These are phyloP conservation scores for Aspergillus calidoustus DNA, from an alignment of 2,329 filamentous ascomycete species.

Conservation along the genomic window DNA sequence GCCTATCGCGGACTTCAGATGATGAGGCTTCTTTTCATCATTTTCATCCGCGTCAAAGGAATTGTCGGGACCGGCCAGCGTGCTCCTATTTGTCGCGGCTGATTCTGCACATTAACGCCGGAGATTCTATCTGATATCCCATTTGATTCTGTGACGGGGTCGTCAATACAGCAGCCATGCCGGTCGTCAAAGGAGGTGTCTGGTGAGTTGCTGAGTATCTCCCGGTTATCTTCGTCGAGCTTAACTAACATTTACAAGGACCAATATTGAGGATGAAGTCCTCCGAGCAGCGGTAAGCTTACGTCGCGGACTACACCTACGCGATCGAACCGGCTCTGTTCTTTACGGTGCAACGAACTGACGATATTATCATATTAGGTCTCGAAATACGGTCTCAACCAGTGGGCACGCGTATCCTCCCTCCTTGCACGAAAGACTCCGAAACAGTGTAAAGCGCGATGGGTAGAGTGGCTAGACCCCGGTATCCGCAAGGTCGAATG, in stretches of 20 bases:
- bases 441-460: slow-evolving; percentile 98
- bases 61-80: slow-evolving; percentile 20
- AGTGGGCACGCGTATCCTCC: slow-evolving; percentile 98
- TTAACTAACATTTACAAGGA: slow-evolving; percentile 47
- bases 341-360: slow-evolving; percentile 16
- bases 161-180: slow-evolving; percentile 52
- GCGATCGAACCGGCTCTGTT: background rate
- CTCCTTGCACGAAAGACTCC: slow-evolving; percentile 95
- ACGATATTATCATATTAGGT: slow-evolving; percentile 46
- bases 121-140: background rate
- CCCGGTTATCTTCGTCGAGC: background rate
- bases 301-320: background rate
- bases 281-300: slow-evolving; percentile 77
- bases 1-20: slow-evolving; percentile 24
- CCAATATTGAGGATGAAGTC: slow-evolving; percentile 86
- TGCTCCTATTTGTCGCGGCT: slow-evolving; percentile 22
- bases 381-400: slow-evolving; percentile 92
- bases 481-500: slow-evolving; percentile 99
- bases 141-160: slow-evolving; percentile 3
- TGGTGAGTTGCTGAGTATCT: slow-evolving; percentile 48
- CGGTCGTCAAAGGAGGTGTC: slow-evolving; percentile 69
- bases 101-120: background rate
- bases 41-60: slow-evolving; percentile 30
- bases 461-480: slow-evolving; percentile 97
- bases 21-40: slow-evolving; percentile 17